Base-by-base conservation (phyloP, 2,329 filamentous ascomycete genomes). In the Parascedosporium putredinis region DNA sequence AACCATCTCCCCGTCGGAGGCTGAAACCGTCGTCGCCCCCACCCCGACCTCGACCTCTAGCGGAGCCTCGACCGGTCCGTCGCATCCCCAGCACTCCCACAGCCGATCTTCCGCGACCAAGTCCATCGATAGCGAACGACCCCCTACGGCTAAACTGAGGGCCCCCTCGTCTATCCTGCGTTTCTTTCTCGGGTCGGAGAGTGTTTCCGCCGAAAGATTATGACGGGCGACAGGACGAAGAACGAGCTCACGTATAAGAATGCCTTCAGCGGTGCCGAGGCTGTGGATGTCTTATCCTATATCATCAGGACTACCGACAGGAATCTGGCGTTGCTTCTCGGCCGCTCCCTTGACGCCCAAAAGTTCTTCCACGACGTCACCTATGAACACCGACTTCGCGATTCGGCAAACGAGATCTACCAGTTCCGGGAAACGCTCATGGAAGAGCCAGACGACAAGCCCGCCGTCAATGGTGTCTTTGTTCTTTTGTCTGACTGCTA, bases 301-400 rank as follows among this genome's bases (percentile, higher is more conserved):
- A 97, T 98, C 56, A 97, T 98, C 66, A 86, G 94, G 61, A 98
- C 93, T 1, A 95, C 88, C 1, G 93, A 98, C 67, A 81, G 93
- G 52, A 98, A 98, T 63, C 73, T 98, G 53, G 93, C 93, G 9
- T 73, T 98, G 45, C 78, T 98, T 8, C 73, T 98, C 14, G 93
- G 93, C 54, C 81, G 93, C 62, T 89, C 93, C 38, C 72, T 98
- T 53, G 93, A 98, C 68, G 93, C 93, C 22, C 93, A 98, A 63
- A 97, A 97, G 64, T 96, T 95, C 70, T 98, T 98, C 64, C 93
- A 98, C 70, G 93, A 98, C 74, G 93, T 97, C 47, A 96, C 91
- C 1, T 98, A 98, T 66, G 91, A 96, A 59, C 93, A 98, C 66
- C 81, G 93, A 45, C 72, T 98, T 59, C 86, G 93, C 66, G 93